A percentile compares a stretch with the other conserved stretches of the same genome.
Evolutionary conservation across 1,284 basidiomycete species (phyloP).

Genomic region (Pholiota adiposa): DNA sequence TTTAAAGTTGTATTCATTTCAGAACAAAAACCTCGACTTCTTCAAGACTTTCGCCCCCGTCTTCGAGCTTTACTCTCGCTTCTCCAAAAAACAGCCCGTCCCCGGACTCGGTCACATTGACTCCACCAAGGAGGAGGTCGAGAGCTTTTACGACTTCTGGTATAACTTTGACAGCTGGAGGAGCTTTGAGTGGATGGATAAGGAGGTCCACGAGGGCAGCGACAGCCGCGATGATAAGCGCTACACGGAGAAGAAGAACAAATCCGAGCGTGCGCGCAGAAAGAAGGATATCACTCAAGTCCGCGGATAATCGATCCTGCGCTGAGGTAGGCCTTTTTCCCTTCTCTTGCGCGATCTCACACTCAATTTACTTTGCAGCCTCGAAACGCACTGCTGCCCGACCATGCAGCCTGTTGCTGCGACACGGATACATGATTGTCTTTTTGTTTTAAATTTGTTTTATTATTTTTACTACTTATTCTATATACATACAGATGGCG

Average conservation of each 20-base stretch:
- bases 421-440: too few species aligned
- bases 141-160: slow-evolving; percentile 98
- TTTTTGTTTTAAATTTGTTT: too few species aligned
- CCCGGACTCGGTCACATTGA: slow-evolving; percentile 79
- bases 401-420: too few species aligned
- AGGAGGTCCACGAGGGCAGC: slow-evolving; percentile 97
- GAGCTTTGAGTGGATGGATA: slow-evolving; percentile 98
- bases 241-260: slow-evolving; percentile 99
- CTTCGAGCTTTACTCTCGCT: slow-evolving; percentile 91
- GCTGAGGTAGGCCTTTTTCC: too few species aligned
- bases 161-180: slow-evolving; percentile 99
- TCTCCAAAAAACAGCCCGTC: slow-evolving; percentile 90
- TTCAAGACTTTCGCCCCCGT: slow-evolving; percentile 75
- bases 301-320: slow-evolving; percentile 88
- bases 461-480: too few species aligned
- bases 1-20: too few species aligned
- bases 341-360: too few species aligned
- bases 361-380: too few species aligned
- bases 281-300: slow-evolving; percentile 98
- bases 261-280: slow-evolving; percentile 90
- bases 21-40: slow-evolving; percentile 50
- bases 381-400: too few species aligned
- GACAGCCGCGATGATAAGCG: slow-evolving; percentile 99
- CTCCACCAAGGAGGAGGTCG: slow-evolving; percentile 82
- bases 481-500: too few species aligned